These are phyloP conservation scores for Penicillium samsonianum DNA, from an alignment of 495 filamentous ascomycete genomes.

Conservation along the genomic window DNA sequence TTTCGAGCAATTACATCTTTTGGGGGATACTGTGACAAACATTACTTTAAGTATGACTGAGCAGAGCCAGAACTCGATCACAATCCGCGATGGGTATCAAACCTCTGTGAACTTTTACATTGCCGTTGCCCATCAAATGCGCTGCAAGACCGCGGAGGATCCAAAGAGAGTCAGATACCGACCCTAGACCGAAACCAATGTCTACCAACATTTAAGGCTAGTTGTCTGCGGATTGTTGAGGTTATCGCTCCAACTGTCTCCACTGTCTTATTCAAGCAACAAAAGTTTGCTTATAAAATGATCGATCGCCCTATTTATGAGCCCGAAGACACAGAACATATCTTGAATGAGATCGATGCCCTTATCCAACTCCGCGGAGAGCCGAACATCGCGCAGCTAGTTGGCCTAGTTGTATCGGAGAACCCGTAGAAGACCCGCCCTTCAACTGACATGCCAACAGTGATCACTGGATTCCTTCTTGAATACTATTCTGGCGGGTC, in stretches of 20 bases:
- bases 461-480: constrained; percentile 24
- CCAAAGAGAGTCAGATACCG: constrained; percentile 16
- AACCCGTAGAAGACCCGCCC: constrained; percentile 21
- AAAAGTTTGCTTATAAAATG: constrained; percentile 17
- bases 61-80: constrained; percentile 6
- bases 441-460: neutral
- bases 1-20: neutral
- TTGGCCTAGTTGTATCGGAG: constrained; percentile 21
- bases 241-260: constrained; percentile 18
- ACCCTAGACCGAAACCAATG: constrained; percentile 9
- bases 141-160: constrained; percentile 14
- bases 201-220: constrained; percentile 16
- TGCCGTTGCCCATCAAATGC: constrained; percentile 13
- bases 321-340: constrained; percentile 16
- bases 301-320: constrained; percentile 21
- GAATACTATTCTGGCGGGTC: constrained; percentile 24
- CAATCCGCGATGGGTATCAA: constrained; percentile 7
- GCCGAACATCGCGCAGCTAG: constrained; percentile 20
- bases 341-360: constrained; percentile 17
- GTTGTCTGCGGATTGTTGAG: constrained; percentile 7
- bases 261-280: constrained; percentile 8
- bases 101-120: constrained; percentile 11
- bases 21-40: neutral
- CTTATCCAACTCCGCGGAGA: constrained; percentile 20
- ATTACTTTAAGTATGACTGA: neutral